Conservation (phyloP, 1,139 yeast genomes). For the Suhomyces guaymorum region DNA sequence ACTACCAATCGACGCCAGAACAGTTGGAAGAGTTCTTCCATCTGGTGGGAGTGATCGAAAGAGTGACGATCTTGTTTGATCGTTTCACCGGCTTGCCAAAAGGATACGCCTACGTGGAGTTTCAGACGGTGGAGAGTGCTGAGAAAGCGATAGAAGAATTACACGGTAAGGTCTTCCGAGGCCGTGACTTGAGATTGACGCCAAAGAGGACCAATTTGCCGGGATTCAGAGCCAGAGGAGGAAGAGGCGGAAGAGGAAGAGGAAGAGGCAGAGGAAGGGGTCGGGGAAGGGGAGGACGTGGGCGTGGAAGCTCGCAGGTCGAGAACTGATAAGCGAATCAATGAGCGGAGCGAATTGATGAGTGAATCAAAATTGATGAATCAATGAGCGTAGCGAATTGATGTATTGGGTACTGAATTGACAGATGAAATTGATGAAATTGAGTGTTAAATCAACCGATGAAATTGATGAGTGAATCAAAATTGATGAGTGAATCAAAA, state of each 20-base stretch:
- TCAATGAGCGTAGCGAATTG: too few relatives aligned
- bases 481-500: too few relatives aligned
- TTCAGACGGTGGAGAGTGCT: conserved; percentile 31
- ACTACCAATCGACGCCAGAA: conserved; percentile 43
- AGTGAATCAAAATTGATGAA: too few relatives aligned
- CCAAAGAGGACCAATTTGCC: conserved; percentile 45
- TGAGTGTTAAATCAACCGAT: too few relatives aligned
- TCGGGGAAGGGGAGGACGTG: conserved; percentile 23
- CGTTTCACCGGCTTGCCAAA: conserved; percentile 41
- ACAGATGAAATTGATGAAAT: too few relatives aligned
- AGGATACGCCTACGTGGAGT: conserved; percentile 50
- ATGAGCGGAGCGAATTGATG: too few relatives aligned
- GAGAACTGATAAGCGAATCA: too few relatives aligned
- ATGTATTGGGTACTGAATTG: too few relatives aligned
- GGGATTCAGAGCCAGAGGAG: conserved; percentile 29
- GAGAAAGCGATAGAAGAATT: conserved; percentile 37
- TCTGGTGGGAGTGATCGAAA: conserved; percentile 35
- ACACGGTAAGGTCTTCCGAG: conserved; percentile 37
- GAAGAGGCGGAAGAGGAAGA: conserved; percentile 22
- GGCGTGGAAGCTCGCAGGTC: conserved; percentile 22
- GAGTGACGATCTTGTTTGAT: conserved; percentile 45
- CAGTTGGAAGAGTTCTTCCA: conserved; percentile 43
- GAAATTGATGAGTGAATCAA: too few relatives aligned
- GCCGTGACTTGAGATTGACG: conserved; percentile 39
- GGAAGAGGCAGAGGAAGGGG: conserved; percentile 23